A percentile compares a stretch with the other conserved stretches of the same genome.
These are phyloP conservation scores for Adansonia digitata DNA, from an alignment of 345 rosid species.

Conservation along the genomic window DNA sequence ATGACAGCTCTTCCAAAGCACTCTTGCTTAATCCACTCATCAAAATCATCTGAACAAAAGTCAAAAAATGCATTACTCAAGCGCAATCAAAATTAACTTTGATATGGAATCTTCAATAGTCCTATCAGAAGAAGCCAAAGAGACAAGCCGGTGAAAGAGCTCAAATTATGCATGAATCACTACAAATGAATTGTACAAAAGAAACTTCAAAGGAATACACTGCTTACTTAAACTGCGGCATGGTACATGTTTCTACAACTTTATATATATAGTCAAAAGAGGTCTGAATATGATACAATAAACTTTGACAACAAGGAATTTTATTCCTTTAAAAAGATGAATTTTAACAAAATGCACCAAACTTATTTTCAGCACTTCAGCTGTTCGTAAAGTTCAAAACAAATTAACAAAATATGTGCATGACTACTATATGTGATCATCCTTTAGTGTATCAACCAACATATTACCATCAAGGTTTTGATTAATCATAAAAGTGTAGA, in stretches of 20 bases:
- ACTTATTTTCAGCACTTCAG: background rate
- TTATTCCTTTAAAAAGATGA: background rate
- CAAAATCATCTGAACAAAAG: conserved; percentile 62
- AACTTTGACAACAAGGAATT: background rate
- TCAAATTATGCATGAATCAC: conserved; percentile 1
- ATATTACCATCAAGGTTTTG: background rate
- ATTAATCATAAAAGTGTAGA: background rate
- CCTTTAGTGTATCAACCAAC: background rate
- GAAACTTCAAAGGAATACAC: background rate
- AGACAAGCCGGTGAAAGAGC: background rate
- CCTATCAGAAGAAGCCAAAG: background rate
- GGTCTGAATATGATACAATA: background rate
- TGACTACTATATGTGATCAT: background rate
- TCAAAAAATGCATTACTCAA: conserved; percentile 11
- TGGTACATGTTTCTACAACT: background rate
- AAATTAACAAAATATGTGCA: background rate
- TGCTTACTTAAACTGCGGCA: background rate
- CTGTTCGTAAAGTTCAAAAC: background rate
- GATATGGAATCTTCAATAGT: background rate
- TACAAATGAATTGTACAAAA: background rate
- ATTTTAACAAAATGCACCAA: background rate
- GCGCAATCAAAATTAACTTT: background rate
- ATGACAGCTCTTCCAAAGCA: conserved; percentile 68
- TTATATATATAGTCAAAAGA: background rate
- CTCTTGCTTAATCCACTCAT: conserved; percentile 93